A percentile compares a stretch with the other conserved stretches of the same genome.
phyloP scores from a whole-genome alignment of 1,284 basidiomycete species.

The Sporisorium graminicola region DNA sequence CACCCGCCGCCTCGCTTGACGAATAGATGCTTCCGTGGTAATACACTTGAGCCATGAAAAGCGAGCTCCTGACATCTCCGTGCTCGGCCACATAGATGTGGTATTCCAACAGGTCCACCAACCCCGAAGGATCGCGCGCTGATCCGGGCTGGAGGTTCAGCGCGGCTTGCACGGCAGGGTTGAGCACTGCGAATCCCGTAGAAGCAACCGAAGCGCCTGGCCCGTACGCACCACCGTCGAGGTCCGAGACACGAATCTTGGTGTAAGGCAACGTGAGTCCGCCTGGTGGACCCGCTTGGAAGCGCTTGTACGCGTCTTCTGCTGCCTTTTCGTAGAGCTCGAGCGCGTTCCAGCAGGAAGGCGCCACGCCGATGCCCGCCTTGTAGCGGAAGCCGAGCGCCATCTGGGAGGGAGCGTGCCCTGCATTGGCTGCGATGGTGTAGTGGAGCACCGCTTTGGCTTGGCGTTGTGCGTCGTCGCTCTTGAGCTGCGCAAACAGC shows the following conservation, averaged over 20 bases:
- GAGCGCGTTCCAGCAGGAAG: conserved; percentile 74
- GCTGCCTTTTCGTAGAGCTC: conserved; percentile 61
- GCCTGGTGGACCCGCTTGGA: conserved; percentile 87
- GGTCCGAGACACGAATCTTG: conserved; percentile 86
- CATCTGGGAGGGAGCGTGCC: conserved; percentile 89
- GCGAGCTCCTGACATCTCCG: conserved; percentile 47
- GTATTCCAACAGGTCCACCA: conserved; percentile 84
- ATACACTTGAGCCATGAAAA: conserved; percentile 59
- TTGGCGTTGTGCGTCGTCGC: conserved; percentile 47
- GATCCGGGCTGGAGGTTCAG: conserved; percentile 56
- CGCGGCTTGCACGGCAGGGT: conserved; percentile 83
- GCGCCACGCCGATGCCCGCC: conserved; percentile 84
- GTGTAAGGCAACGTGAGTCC: conserved; percentile 87
- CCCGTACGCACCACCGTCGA: conserved; percentile 89
- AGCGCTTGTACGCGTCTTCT: conserved; percentile 75
- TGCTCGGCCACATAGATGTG: conserved; percentile 62
- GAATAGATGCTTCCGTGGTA: conserved; percentile 66
- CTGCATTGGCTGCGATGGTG: conserved; percentile 89
- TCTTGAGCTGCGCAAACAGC: conserved; percentile 45
- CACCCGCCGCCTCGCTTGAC: conserved; percentile 60
- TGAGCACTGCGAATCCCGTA: conserved; percentile 74
- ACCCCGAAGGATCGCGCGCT: conserved; percentile 40
- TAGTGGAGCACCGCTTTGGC: conserved; percentile 85
- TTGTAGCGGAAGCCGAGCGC: conserved; percentile 93
- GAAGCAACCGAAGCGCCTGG: conserved; percentile 91